Evolutionary conservation across 371 early-diverging fungal species (phyloP).

Genomic region (Apophysomyces ossiformis): DNA sequence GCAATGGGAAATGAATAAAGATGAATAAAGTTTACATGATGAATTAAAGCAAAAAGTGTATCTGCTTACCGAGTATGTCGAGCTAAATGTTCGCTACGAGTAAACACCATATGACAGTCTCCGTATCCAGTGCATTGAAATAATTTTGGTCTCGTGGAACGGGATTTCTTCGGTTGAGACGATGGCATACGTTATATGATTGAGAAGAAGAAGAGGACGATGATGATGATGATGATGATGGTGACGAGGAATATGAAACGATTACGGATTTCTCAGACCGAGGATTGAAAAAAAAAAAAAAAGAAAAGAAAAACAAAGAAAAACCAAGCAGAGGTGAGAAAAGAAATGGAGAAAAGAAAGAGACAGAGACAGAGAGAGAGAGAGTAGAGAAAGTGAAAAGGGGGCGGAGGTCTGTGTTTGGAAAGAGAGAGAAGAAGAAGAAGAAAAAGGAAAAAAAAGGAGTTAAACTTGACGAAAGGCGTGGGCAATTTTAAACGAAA

Average conservation of each 20-base stretch:
- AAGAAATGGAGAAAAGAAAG: neutral
- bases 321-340: neutral
- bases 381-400: neutral
- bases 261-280: no score
- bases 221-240: neutral
- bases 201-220: neutral
- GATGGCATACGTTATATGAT: neutral
- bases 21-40: neutral
- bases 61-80: conserved; percentile 49
- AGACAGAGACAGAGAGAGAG: neutral
- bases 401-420: neutral
- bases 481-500: conserved; percentile 4
- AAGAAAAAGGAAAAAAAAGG: conserved; percentile 4
- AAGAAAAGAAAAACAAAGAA: neutral
- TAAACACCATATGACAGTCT: conserved; percentile 59
- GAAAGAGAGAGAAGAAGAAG: neutral
- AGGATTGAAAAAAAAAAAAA: neutral
- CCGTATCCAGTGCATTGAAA: conserved; percentile 58
- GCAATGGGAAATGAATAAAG: neutral
- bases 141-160: conserved; percentile 39
- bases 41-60: neutral
- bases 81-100: conserved; percentile 58
- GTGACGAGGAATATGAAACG: no score
- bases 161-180: conserved; percentile 9
- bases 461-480: neutral